phyloP scores from a whole-genome alignment of 768 basidiomycete genomes.

The Kwoniella dejecticola region DNA sequence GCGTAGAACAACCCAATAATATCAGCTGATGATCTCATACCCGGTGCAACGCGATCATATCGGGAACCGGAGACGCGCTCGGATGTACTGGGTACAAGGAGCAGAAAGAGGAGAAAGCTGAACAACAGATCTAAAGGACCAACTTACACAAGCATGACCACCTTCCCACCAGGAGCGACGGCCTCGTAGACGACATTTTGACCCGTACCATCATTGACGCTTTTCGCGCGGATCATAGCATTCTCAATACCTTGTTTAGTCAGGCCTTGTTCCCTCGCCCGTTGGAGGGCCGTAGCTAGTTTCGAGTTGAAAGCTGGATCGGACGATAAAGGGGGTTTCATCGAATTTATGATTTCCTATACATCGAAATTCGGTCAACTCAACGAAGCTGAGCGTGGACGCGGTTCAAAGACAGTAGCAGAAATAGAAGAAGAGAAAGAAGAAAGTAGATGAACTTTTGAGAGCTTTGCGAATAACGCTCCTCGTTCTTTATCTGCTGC shows the following conservation, averaged over 20 bases:
- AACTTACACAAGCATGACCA: conserved; percentile 53
- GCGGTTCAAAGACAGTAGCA: not conserved
- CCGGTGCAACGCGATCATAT: too few relatives aligned
- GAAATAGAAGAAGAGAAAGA: not conserved
- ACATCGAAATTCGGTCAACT: not conserved
- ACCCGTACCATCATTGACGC: conserved; percentile 39
- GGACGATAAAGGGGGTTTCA: conserved; percentile 42
- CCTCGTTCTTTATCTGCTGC: conserved; percentile 47
- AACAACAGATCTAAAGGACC: not conserved
- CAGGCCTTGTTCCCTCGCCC: conserved; percentile 46
- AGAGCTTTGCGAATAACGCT: conserved; percentile 41
- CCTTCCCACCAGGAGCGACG: conserved; percentile 47
- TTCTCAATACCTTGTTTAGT: conserved; percentile 47
- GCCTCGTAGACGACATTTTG: conserved; percentile 51
- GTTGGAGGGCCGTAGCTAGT: conserved; percentile 41
- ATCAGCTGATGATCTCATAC: not conserved
- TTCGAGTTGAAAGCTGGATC: conserved; percentile 45
- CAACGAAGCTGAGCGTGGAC: not conserved
- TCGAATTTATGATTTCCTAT: conserved; percentile 47
- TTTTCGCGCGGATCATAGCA: conserved; percentile 38
- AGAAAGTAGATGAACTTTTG: conserved; percentile 31
- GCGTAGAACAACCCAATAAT: not conserved
- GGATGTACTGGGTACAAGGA: too few relatives aligned
- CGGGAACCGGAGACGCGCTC: too few relatives aligned
- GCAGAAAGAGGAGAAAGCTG: too few relatives aligned